A percentile compares a stretch with the other conserved stretches of the same genome.
Conservation (phyloP, 805 yeast genomes). For the Teunomyces lycoperdinae region DNA sequence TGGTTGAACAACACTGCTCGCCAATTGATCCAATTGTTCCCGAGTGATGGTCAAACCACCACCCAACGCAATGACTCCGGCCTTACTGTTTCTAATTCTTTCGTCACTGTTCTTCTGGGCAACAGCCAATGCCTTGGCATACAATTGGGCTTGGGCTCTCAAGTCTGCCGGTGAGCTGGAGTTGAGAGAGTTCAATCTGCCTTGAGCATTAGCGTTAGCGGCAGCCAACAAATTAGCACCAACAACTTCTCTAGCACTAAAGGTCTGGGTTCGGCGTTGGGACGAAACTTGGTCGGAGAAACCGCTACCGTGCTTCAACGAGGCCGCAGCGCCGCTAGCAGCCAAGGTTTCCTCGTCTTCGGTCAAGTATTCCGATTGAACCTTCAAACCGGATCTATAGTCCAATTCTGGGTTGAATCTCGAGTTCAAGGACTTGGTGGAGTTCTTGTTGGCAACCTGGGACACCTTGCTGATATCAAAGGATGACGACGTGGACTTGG, state of each 20-base stretch:
- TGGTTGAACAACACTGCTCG: constrained; percentile 77
- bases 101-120: constrained; percentile 69
- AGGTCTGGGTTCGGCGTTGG: constrained; percentile 29
- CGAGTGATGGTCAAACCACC: constrained; percentile 81
- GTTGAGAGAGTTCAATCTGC: constrained; percentile 31
- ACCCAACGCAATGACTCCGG: constrained; percentile 68
- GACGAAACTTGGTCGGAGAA: constrained; percentile 22
- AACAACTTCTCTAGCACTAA: constrained; percentile 42
- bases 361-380: constrained; percentile 28
- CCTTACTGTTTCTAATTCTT: constrained; percentile 49
- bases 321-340: constrained; percentile 57
- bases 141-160: constrained; percentile 50
- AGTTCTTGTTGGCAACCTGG: constrained; percentile 36
- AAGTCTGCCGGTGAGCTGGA: constrained; percentile 27
- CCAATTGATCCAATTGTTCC: constrained; percentile 75
- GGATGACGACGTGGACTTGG: constrained; percentile 19
- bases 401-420: constrained; percentile 43
- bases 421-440: constrained; percentile 36
- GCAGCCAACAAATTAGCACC: constrained; percentile 49
- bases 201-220: constrained; percentile 46
- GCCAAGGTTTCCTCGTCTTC: constrained; percentile 48
- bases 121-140: constrained; percentile 70
- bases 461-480: constrained; percentile 35
- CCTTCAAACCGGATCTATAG: constrained; percentile 37
- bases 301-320: constrained; percentile 39